phyloP scores from a whole-genome alignment of 805 yeast genomes.

The Candida corydali region DNA sequence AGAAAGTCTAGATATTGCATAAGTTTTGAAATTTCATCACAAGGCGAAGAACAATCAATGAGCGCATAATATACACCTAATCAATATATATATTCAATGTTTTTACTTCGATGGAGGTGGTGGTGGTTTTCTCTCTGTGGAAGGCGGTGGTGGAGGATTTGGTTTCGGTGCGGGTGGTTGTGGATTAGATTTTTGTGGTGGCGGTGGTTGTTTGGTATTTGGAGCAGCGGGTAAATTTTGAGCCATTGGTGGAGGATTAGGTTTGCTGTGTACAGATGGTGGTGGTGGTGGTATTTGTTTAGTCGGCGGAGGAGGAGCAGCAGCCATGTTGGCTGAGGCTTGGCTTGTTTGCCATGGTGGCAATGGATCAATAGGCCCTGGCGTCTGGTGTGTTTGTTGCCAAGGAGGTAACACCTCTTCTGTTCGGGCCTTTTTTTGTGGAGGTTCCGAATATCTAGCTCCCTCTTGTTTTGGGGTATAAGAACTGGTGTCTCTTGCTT shows the following conservation, averaged over 20 bases:
- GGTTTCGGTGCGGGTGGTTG: slow-evolving; percentile 20
- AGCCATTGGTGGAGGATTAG: slow-evolving; percentile 10
- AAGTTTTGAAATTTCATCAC: slow-evolving; percentile 1
- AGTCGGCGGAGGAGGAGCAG: slow-evolving; percentile 12
- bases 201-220: slow-evolving; percentile 10
- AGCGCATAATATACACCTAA: slow-evolving; percentile 1
- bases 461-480: neutral
- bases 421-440: slow-evolving; percentile 23
- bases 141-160: slow-evolving; percentile 22
- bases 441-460: slow-evolving; percentile 4
- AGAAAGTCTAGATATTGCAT: slow-evolving; percentile 11
- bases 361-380: slow-evolving; percentile 9
- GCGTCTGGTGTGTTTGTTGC: slow-evolving; percentile 9
- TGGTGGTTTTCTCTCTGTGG: slow-evolving; percentile 17
- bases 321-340: slow-evolving; percentile 8
- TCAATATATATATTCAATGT: neutral
- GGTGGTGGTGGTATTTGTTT: slow-evolving; percentile 9
- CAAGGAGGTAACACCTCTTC: slow-evolving; percentile 10
- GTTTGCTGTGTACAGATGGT: slow-evolving; percentile 9
- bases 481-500: neutral
- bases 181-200: slow-evolving; percentile 16
- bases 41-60: slow-evolving; percentile 12
- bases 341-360: slow-evolving; percentile 23
- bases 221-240: slow-evolving; percentile 14
- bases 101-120: slow-evolving; percentile 6